A percentile compares a stretch with the other conserved stretches of the same genome.
Conservation (phyloP, 1,284 basidiomycete genomes). For the Ceratorhiza oryzae-sativae region DNA sequence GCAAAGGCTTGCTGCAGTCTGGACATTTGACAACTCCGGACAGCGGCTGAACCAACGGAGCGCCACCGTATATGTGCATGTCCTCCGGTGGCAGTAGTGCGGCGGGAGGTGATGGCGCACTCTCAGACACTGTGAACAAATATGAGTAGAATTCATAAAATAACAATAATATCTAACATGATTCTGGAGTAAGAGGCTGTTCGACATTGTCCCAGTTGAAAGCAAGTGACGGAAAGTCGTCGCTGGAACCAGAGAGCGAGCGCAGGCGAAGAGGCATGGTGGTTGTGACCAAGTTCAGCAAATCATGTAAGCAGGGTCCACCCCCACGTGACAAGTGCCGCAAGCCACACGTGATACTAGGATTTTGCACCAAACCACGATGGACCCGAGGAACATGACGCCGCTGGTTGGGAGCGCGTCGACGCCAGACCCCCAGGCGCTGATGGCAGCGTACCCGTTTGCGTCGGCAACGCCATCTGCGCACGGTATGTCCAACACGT, state of each 20-base stretch:
- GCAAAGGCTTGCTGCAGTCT: conserved; percentile 77
- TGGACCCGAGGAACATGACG: conserved; percentile 35
- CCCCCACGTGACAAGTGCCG: conserved; percentile 5
- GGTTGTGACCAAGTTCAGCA: conserved; percentile 4
- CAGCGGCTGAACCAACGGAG: conserved; percentile 67
- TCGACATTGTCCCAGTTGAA: conserved; percentile 38
- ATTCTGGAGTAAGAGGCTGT: conserved; percentile 29
- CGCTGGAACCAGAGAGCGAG: conserved; percentile 21
- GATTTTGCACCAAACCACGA: conserved; percentile 35
- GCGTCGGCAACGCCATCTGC: conserved; percentile 43
- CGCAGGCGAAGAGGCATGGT: conserved; percentile 37
- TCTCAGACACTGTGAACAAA: conserved; percentile 24
- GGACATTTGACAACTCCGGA: conserved; percentile 78
- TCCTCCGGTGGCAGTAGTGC: conserved; percentile 82
- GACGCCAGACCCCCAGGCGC: conserved; percentile 32
- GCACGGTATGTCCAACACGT: conserved; percentile 39
- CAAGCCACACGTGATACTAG: conserved; percentile 3
- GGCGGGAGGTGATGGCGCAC: conserved; percentile 69
- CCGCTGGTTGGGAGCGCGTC: conserved; percentile 38
- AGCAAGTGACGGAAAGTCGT: conserved; percentile 19
- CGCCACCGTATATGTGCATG: conserved; percentile 85
- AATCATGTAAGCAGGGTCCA: background rate
- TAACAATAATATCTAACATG: background rate
- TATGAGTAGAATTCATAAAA: background rate
- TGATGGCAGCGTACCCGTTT: conserved; percentile 42